Percentiles rank a stretch among this genome's conserved stretches.
Conservation (phyloP, 2,329 filamentous ascomycete species). For the Penicillium corylophilum region DNA sequence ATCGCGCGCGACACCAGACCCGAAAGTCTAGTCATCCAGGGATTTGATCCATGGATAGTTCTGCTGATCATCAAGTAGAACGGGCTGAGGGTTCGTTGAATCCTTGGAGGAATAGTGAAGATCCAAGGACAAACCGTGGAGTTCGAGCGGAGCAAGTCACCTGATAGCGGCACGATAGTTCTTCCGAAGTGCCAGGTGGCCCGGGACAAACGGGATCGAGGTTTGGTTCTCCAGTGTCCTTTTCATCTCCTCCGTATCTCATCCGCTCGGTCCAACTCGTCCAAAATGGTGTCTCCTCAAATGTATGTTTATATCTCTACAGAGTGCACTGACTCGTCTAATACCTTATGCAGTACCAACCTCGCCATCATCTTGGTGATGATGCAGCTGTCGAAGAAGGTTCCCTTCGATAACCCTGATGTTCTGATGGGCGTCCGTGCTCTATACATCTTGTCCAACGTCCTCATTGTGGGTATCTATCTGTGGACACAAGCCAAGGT, state of each 20-base stretch:
- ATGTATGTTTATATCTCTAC: conserved; percentile 51
- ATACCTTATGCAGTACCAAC: conserved; percentile 66
- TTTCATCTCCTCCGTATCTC: conserved; percentile 10
- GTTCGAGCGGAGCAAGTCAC: conserved; percentile 1
- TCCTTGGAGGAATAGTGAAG: not conserved
- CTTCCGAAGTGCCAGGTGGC: conserved; percentile 23
- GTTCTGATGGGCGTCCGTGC: conserved; percentile 64
- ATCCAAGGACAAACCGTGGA: not conserved
- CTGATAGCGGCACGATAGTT: conserved; percentile 11
- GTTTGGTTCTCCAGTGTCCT: conserved; percentile 10
- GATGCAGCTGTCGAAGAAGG: conserved; percentile 97
- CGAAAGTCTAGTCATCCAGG: not conserved
- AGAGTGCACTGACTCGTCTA: not conserved
- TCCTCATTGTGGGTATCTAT: conserved; percentile 83
- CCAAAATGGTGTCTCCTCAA: conserved; percentile 66
- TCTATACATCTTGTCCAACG: conserved; percentile 68
- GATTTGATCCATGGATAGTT: not conserved
- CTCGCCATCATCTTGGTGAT: conserved; percentile 92
- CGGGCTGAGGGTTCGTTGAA: not conserved
- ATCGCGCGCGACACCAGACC: not conserved
- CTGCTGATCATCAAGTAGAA: not conserved
- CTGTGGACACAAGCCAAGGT: conserved; percentile 81
- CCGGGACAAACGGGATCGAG: conserved; percentile 7
- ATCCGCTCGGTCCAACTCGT: conserved; percentile 21
- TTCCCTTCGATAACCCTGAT: conserved; percentile 87